Conservation (phyloP, 768 basidiomycete genomes). For the Pisolithus tinctorius region DNA sequence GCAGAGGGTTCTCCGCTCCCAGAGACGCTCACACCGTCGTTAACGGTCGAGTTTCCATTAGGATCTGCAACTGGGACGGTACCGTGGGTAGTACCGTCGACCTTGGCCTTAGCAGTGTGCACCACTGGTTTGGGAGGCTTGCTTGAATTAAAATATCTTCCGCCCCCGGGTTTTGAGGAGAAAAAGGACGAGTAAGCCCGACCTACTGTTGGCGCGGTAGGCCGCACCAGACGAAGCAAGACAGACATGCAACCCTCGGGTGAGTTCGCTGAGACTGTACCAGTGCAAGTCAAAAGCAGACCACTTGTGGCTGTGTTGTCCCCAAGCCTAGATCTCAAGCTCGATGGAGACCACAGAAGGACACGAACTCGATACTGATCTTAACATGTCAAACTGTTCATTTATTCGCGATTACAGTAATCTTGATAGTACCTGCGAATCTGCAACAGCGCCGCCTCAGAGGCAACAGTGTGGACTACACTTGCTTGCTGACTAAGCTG, state of each 20-base stretch:
- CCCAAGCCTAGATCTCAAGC: too few relatives aligned
- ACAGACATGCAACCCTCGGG: slow-evolving; percentile 38
- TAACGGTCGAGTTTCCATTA: slow-evolving; percentile 8
- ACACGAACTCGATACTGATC: too few relatives aligned
- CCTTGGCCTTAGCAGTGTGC: slow-evolving; percentile 32
- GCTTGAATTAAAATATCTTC: slow-evolving; percentile 66
- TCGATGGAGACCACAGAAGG: too few relatives aligned
- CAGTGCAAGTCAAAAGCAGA: neutral
- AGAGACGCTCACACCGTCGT: slow-evolving; percentile 9
- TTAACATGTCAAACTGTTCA: too few relatives aligned
- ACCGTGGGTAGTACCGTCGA: slow-evolving; percentile 34
- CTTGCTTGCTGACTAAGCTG: slow-evolving; percentile 4
- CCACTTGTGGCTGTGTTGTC: neutral
- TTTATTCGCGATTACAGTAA: too few relatives aligned
- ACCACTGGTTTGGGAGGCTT: slow-evolving; percentile 52
- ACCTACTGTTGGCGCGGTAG: slow-evolving; percentile 35
- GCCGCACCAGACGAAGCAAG: slow-evolving; percentile 42
- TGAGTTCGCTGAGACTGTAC: neutral
- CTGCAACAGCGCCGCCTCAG: too few relatives aligned
- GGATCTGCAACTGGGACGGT: slow-evolving; percentile 25
- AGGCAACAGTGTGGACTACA: too few relatives aligned
- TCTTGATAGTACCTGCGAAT: too few relatives aligned
- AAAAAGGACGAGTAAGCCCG: slow-evolving; percentile 75
- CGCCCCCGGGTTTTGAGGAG: slow-evolving; percentile 71
- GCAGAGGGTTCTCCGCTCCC: slow-evolving; percentile 21